These are phyloP conservation scores for Eleusine indica DNA, from an alignment of 176 grass and related monocot genomes.

Conservation along the genomic window DNA sequence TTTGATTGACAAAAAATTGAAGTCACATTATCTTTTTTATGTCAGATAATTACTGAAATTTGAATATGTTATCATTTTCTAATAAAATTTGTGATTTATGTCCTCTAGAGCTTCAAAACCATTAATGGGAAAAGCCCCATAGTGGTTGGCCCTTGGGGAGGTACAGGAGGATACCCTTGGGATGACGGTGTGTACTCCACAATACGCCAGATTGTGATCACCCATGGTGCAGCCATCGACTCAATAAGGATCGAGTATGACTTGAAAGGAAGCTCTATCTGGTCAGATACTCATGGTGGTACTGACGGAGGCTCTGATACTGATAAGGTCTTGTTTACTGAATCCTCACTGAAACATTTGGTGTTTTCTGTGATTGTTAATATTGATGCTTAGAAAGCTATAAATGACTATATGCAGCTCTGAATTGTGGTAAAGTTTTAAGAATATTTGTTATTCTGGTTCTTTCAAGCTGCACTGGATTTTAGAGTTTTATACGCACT, in stretches of 20 bases:
- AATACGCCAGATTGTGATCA: conserved; percentile 61
- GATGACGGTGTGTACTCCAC: conserved; percentile 68
- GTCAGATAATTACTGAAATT: background rate
- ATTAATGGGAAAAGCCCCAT: conserved; percentile 59
- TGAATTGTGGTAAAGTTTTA: background rate
- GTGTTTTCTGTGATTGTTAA: background rate
- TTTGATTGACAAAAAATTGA: background rate
- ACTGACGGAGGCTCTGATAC: conserved; percentile 52
- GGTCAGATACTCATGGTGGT: conserved; percentile 50
- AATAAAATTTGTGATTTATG: background rate
- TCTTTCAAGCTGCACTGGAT: background rate
- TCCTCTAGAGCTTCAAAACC: conserved; percentile 49
- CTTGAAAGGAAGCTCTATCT: conserved; percentile 48
- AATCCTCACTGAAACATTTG: conserved; percentile 17
- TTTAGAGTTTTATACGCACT: background rate
- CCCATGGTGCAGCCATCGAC: conserved; percentile 66
- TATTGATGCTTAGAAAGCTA: background rate
- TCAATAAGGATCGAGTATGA: conserved; percentile 67
- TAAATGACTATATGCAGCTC: background rate
- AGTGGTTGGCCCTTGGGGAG: conserved; percentile 79
- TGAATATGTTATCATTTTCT: background rate
- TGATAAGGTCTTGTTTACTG: conserved; percentile 51
- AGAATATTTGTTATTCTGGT: background rate
- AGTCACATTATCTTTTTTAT: background rate
- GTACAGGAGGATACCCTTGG: conserved; percentile 64